Evolutionary conservation across 2,329 filamentous ascomycete species (phyloP).

Genomic region (Chaetomium sp.): DNA sequence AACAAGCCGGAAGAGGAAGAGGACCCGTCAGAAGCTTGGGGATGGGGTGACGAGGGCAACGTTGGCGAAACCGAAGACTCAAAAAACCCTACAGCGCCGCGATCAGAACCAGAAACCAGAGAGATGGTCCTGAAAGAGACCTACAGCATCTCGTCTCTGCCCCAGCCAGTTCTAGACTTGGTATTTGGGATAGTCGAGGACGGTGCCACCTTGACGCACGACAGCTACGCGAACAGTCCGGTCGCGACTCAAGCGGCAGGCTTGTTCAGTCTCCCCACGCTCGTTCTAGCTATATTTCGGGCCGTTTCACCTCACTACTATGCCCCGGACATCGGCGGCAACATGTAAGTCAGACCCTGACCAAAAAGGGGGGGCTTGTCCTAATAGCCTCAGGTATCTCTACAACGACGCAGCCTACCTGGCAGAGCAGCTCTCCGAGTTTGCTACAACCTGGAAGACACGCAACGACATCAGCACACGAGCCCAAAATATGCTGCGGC

Average conservation of each 20-base stretch:
- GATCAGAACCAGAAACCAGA: conserved; percentile 44
- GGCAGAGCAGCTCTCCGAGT: conserved; percentile 56
- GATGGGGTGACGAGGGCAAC: conserved; percentile 63
- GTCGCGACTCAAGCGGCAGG: conserved; percentile 69
- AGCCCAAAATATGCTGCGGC: conserved; percentile 57
- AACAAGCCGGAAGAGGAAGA: conserved; percentile 38
- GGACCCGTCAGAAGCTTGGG: conserved; percentile 46
- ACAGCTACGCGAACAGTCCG: conserved; percentile 52
- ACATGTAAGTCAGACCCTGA: conserved; percentile 55
- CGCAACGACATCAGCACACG: conserved; percentile 54
- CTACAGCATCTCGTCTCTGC: conserved; percentile 87
- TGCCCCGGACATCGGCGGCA: conserved; percentile 60
- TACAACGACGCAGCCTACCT: conserved; percentile 70
- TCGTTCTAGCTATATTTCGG: conserved; percentile 76
- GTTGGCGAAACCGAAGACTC: conserved; percentile 40
- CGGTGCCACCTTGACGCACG: conserved; percentile 59
- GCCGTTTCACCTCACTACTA: conserved; percentile 78
- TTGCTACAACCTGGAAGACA: conserved; percentile 54
- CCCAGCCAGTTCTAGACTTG: conserved; percentile 72
- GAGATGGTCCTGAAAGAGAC: conserved; percentile 81
- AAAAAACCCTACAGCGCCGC: conserved; percentile 27
- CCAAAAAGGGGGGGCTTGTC: background rate
- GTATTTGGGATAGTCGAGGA: conserved; percentile 64
- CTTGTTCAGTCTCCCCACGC: conserved; percentile 70
- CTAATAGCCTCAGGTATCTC: conserved; percentile 53